Base-by-base conservation (phyloP, 148 eudicot genomes). In the Vaccinium vitisidaea region DNA sequence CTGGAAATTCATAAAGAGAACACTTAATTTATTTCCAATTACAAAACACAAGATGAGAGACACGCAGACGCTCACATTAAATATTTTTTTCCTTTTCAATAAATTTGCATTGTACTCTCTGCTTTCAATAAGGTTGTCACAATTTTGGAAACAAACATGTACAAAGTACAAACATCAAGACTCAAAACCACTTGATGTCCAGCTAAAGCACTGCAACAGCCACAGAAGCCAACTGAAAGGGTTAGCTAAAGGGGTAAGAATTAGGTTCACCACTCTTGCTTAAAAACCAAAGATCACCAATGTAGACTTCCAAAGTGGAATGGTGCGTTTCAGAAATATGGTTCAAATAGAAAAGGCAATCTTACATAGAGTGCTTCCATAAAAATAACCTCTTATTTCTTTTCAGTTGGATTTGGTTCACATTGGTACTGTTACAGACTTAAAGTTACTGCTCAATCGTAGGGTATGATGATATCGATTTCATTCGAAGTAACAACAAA, bases 401-500 rank as follows among this genome's bases (percentile, higher is more conserved):
- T 80, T 75, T 75, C 55, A 49, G 46, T 49, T 58, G 6, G 27
- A 83, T 56, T 54, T 30, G 86, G 43, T 84, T 65, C 43, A 48
- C 13, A 63, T 84, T 23, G 54, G 61, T 11, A 53, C 3, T 23
- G 71, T 27, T 9, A 23, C 30, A 15, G 36, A 19, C 77, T 27
- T 23, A 23, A 5, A 15, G 36, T 43, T 50, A 74, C 14, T 36
- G 77, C 30, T 18, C 70, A 74, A 52, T 58, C 49, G 8, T 13
- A 82, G 32, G 30, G 23, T 6, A 69, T 43, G 30, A 59, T 30
- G 0, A 8, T 48, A n/a, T n/a, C 12, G 58, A 14, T 46, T 46
- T 21, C 27, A 46, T 19, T 46, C 6, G 3, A n/a, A 46, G 16
- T 8, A 19, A 1, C 2, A 30, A 69, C 39, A 69, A 25, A 12